Percentiles rank a stretch among this genome's conserved stretches.
phyloP scores from a whole-genome alignment of 352 stramenopile genomes.

The Phytophthora pini region DNA sequence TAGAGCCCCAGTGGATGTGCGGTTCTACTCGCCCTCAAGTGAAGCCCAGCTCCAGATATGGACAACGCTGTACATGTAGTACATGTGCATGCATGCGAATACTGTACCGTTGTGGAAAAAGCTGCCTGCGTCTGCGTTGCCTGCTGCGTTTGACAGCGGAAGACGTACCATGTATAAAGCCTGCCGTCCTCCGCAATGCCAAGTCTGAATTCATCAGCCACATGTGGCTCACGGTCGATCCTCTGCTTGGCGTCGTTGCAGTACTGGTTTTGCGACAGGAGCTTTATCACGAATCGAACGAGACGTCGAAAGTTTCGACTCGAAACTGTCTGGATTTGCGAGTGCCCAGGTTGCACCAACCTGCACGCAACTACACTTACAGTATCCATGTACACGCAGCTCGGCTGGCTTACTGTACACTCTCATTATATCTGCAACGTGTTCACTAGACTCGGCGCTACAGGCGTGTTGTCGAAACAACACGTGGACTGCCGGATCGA shows the following conservation, averaged over 20 bases:
- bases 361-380: neutral
- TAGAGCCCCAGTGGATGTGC: conserved; percentile 6
- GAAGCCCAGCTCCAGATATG: neutral
- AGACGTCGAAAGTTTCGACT: conserved; percentile 6
- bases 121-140: no score
- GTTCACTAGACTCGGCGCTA: neutral
- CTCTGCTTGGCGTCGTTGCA: conserved; percentile 18
- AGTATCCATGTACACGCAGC: neutral
- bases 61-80: neutral
- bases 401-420: neutral
- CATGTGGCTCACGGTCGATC: conserved; percentile 5
- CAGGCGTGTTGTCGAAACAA: neutral
- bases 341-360: neutral
- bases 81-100: neutral
- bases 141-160: no score
- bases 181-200: no score
- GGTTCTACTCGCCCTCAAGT: neutral
- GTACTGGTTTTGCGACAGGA: conserved; percentile 25
- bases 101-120: no score
- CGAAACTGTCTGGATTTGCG: conserved; percentile 13
- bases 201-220: conserved; percentile 5
- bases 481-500: neutral
- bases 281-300: conserved; percentile 10
- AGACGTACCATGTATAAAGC: no score
- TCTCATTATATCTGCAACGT: no score